Conservation (phyloP, 805 yeast species). For the Lipomyces lipofer region DNA sequence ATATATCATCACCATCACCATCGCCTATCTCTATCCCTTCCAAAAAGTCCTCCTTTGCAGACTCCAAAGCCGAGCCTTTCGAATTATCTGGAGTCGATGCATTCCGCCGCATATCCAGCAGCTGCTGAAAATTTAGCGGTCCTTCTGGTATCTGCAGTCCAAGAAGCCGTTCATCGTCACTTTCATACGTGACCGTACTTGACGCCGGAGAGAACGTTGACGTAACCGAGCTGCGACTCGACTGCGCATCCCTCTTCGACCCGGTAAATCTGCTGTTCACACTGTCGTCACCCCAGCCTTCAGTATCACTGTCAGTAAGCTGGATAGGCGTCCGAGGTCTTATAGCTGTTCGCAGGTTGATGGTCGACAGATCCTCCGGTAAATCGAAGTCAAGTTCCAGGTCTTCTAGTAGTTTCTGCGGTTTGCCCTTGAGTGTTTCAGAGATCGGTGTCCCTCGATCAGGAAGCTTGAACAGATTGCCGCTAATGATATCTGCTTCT, state of each 20-base stretch:
- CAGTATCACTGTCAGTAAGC: slow-evolving; percentile 13
- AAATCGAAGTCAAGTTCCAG: slow-evolving; percentile 26
- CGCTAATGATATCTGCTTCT: slow-evolving; percentile 9
- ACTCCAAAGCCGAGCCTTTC: not conserved
- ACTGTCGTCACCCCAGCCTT: slow-evolving; percentile 30
- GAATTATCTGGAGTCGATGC: slow-evolving; percentile 2
- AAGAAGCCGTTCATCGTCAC: slow-evolving; percentile 26
- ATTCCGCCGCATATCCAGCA: slow-evolving; percentile 18
- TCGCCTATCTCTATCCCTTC: slow-evolving; percentile 29
- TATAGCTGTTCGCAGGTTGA: slow-evolving; percentile 1
- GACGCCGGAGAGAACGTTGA: slow-evolving; percentile 30
- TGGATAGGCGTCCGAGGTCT: slow-evolving; percentile 15
- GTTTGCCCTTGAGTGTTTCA: not conserved
- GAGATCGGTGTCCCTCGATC: not conserved
- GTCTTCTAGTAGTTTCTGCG: slow-evolving; percentile 5
- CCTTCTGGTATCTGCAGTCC: slow-evolving; percentile 28
- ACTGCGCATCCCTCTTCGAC: slow-evolving; percentile 16
- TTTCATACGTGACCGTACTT: slow-evolving; percentile 26
- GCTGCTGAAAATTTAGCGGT: slow-evolving; percentile 20
- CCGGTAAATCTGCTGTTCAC: slow-evolving; percentile 21
- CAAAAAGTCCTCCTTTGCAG: slow-evolving; percentile 22
- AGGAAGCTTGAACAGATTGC: slow-evolving; percentile 7
- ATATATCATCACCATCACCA: slow-evolving; percentile 19
- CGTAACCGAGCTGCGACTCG: slow-evolving; percentile 24
- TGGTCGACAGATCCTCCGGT: slow-evolving; percentile 11